These are phyloP conservation scores for Sechiopsis laciniata DNA, from an alignment of 306 rosid genomes.

Conservation along the genomic window DNA sequence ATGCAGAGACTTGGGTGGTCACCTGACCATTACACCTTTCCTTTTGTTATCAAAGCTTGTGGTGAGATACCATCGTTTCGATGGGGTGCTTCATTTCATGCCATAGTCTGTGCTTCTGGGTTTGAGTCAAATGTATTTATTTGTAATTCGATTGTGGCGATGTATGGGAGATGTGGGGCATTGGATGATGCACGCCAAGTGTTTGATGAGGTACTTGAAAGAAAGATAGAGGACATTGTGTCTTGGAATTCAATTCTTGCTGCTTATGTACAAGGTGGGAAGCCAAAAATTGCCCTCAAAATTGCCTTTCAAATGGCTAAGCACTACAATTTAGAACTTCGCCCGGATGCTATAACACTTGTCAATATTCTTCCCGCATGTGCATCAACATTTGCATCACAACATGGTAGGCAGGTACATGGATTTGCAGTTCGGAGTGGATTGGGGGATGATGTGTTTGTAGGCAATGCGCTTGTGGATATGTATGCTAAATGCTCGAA, in stretches of 20 bases:
- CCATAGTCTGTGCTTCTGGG: constrained; percentile 34
- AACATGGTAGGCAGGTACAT: constrained; percentile 60
- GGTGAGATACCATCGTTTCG: constrained; percentile 37
- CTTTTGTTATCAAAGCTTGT: constrained; percentile 68
- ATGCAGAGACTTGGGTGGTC: constrained; percentile 60
- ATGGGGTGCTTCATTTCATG: constrained; percentile 49
- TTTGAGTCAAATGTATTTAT: constrained; percentile 63
- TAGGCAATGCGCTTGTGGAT: constrained; percentile 73
- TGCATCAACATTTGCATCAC: constrained; percentile 38
- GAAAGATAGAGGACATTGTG: constrained; percentile 58
- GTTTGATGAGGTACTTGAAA: constrained; percentile 56
- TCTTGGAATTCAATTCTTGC: constrained; percentile 78
- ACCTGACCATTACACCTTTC: constrained; percentile 67
- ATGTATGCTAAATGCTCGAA: constrained; percentile 71
- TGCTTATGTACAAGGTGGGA: constrained; percentile 38
- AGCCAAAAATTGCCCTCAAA: constrained; percentile 34
- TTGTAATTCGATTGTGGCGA: constrained; percentile 61
- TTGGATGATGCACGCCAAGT: constrained; percentile 38
- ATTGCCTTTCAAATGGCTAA: constrained; percentile 44
- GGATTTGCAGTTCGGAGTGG: constrained; percentile 53
- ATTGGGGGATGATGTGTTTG: constrained; percentile 65
- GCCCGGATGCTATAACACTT: constrained; percentile 56
- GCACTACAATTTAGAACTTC: constrained; percentile 2
- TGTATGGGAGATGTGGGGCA: constrained; percentile 62
- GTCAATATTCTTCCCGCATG: constrained; percentile 75